Conservation (phyloP, 768 basidiomycete genomes). For the Dioszegia crocea region DNA sequence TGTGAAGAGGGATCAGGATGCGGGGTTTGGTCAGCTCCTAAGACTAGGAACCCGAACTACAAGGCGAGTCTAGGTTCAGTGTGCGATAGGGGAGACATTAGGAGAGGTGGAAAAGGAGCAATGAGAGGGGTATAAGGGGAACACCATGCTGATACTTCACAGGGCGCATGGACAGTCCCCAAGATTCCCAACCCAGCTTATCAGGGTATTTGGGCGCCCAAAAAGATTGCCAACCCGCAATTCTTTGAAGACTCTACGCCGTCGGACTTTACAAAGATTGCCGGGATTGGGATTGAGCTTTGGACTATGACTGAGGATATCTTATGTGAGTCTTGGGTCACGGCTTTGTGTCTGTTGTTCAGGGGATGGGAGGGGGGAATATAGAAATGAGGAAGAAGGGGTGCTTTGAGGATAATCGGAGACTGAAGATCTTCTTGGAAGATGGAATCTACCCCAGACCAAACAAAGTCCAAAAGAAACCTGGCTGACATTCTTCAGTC, state of each 20-base stretch:
- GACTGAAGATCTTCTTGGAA: not conserved
- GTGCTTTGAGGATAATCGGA: too few relatives aligned
- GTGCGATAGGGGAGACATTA: too few relatives aligned
- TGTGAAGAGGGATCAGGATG: slow-evolving; percentile 88
- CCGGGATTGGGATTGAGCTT: slow-evolving; percentile 93
- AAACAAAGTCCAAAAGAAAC: not conserved
- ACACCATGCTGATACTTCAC: slow-evolving; percentile 12
- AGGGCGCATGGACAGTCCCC: slow-evolving; percentile 93
- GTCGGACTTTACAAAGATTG: slow-evolving; percentile 80
- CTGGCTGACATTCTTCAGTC: slow-evolving; percentile 22
- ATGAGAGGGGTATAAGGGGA: too few relatives aligned
- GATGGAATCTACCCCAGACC: not conserved
- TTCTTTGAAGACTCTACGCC: slow-evolving; percentile 86
- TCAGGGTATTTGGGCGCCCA: slow-evolving; percentile 90
- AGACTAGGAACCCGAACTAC: slow-evolving; percentile 87
- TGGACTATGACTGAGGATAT: slow-evolving; percentile 87
- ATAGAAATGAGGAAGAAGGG: too few relatives aligned
- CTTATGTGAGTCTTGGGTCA: slow-evolving; percentile 33
- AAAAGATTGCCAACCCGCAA: slow-evolving; percentile 81
- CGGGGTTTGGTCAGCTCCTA: slow-evolving; percentile 88
- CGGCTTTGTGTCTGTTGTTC: slow-evolving; percentile 73
- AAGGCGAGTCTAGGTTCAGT: slow-evolving; percentile 58
- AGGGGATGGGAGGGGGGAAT: too few relatives aligned
- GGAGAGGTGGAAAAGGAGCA: too few relatives aligned
- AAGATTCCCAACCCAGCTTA: slow-evolving; percentile 95